Evolutionary conservation across 768 basidiomycete species (phyloP).

Genomic region (Rhodosporidiobolus odoratus): DNA sequence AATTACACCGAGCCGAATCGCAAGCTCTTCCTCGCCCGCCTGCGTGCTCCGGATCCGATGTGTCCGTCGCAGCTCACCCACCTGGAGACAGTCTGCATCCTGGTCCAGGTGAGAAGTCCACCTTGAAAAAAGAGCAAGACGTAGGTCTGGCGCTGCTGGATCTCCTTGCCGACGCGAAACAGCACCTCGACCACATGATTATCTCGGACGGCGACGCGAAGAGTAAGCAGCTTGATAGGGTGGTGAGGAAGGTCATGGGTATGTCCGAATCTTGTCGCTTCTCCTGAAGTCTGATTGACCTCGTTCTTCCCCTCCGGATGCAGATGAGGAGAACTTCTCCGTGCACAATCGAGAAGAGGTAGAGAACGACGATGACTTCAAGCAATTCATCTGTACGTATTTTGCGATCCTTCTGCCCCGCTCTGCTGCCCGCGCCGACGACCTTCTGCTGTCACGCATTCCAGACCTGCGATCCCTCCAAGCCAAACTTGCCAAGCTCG

Average conservation of each 20-base stretch:
- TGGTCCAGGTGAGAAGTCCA: neutral
- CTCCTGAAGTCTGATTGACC: no score
- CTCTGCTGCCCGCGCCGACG: neutral
- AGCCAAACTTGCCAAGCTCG: conserved; percentile 8
- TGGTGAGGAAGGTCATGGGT: conserved; percentile 24
- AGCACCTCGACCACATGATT: conserved; percentile 18
- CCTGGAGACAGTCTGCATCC: neutral
- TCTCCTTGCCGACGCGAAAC: neutral
- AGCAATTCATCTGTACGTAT: conserved; percentile 29
- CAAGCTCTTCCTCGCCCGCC: neutral
- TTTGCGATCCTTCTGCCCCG: neutral
- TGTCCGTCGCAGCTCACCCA: neutral
- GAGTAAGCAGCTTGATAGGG: neutral
- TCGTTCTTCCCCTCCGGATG: neutral
- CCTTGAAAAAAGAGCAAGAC: neutral
- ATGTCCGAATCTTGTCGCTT: neutral
- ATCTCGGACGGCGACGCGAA: conserved; percentile 6
- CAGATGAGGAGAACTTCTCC: conserved; percentile 18
- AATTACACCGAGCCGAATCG: neutral
- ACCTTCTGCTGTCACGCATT: neutral
- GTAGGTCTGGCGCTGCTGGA: neutral
- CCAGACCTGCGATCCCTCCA: conserved; percentile 20
- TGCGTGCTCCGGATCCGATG: neutral
- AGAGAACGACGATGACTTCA: conserved; percentile 9
- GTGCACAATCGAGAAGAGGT: conserved; percentile 12